These are phyloP conservation scores for Ormosia emarginata DNA, from an alignment of 306 rosid genomes.

Conservation along the genomic window DNA sequence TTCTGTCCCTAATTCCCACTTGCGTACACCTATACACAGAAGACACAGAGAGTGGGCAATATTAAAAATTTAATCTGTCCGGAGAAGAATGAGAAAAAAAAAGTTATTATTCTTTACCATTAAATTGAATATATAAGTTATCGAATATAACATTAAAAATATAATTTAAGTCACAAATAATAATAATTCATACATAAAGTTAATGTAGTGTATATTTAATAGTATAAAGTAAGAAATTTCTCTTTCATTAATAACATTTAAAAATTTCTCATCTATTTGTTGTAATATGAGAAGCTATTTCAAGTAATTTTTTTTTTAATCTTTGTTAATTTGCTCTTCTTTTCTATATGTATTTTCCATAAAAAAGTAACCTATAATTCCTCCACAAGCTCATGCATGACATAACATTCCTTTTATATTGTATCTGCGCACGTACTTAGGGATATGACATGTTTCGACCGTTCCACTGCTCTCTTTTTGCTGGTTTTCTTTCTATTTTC, in stretches of 20 bases:
- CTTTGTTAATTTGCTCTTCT: background rate
- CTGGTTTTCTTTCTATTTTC: background rate
- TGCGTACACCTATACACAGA: background rate
- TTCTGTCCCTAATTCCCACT: constrained; percentile 51
- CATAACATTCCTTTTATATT: background rate
- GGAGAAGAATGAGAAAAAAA: no score
- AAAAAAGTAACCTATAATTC: background rate
- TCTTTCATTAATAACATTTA: no score
- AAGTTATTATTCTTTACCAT: no score
- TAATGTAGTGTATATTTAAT: no score
- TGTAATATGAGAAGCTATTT: background rate
- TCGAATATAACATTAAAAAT: no score
- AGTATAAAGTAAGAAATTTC: no score
- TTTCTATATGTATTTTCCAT: background rate
- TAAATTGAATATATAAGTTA: no score
- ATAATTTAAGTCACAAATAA: no score
- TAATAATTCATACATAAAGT: no score
- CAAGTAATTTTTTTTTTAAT: background rate
- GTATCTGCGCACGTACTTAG: background rate
- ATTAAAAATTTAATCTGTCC: constrained; percentile 9
- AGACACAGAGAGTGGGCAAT: constrained; percentile 3
- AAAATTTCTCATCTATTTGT: background rate
- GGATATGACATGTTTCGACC: background rate
- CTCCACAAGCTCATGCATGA: background rate
- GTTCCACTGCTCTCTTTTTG: background rate